Evolutionary conservation across 768 basidiomycete species (phyloP).

Genomic region (Calvatia gigantea): DNA sequence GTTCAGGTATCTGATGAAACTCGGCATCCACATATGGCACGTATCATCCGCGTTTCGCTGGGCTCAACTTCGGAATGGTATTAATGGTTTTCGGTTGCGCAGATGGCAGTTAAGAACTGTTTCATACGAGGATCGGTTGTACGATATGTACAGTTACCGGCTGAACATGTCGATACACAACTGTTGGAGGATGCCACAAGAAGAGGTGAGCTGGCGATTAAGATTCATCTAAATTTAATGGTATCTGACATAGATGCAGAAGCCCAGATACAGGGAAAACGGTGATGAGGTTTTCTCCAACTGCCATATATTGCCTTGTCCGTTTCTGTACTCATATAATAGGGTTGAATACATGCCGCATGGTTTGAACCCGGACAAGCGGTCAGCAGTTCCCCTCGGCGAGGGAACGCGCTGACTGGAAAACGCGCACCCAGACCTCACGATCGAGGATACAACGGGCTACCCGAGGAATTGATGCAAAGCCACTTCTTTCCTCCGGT

Average conservation of each 20-base stretch:
- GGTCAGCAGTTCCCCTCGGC: neutral
- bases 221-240: neutral
- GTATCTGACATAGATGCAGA: slow-evolving; percentile 29
- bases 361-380: neutral
- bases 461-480: neutral
- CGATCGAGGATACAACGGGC: neutral
- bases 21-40: slow-evolving; percentile 95
- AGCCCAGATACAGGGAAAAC: slow-evolving; percentile 43
- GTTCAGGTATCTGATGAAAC: slow-evolving; percentile 92
- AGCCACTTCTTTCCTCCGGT: neutral
- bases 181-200: slow-evolving; percentile 94
- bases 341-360: slow-evolving; percentile 1
- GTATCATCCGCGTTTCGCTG: slow-evolving; percentile 17
- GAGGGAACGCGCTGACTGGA: neutral
- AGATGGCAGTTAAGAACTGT: slow-evolving; percentile 99
- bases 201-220: slow-evolving; percentile 57
- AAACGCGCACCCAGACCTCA: neutral
- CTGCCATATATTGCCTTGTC: neutral
- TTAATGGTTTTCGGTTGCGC: slow-evolving; percentile 1
- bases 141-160: slow-evolving; percentile 92
- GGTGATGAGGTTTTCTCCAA: slow-evolving; percentile 19
- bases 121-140: slow-evolving; percentile 99
- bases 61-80: neutral
- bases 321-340: neutral
- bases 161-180: slow-evolving; percentile 92